These are phyloP conservation scores for Pseudocercospora cruenta DNA, from an alignment of 2,329 filamentous ascomycete species.

Conservation along the genomic window DNA sequence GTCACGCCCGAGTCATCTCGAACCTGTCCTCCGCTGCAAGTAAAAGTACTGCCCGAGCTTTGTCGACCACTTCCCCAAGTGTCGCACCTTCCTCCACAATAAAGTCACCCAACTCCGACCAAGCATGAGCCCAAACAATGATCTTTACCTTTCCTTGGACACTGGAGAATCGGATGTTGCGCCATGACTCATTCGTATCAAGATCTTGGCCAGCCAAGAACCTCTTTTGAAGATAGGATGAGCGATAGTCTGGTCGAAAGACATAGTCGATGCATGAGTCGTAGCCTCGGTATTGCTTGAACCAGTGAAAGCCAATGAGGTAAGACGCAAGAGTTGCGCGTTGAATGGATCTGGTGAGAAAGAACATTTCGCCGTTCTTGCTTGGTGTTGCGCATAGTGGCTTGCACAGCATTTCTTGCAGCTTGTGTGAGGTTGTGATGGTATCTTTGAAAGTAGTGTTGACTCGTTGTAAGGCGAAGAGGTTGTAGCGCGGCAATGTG, in stretches of 20 bases:
- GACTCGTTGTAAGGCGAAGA: slow-evolving; percentile 27
- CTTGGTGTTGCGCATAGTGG: background rate
- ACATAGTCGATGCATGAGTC: background rate
- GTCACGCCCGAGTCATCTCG: background rate
- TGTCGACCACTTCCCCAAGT: background rate
- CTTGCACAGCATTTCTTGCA: background rate
- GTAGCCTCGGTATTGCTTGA: background rate
- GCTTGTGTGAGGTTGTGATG: slow-evolving; percentile 15
- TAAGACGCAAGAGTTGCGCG: background rate
- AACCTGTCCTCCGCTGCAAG: background rate
- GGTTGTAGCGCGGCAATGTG: slow-evolving; percentile 25
- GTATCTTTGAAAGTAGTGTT: slow-evolving; percentile 24
- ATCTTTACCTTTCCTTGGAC: background rate
- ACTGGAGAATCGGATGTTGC: background rate
- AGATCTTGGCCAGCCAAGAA: background rate
- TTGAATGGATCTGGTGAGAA: background rate
- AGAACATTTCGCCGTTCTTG: background rate
- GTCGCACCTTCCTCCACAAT: background rate
- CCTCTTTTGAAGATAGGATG: background rate
- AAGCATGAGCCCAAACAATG: background rate
- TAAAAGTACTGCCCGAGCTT: background rate
- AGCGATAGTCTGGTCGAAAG: background rate
- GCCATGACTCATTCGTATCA: background rate
- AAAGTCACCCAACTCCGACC: background rate
- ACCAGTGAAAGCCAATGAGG: background rate